Evolutionary conservation across 192 early-diverging fungal genomes (phyloP), one percentile per base, ranked within the genome.

Genomic region (Dimargaris xerosporica): DNA sequence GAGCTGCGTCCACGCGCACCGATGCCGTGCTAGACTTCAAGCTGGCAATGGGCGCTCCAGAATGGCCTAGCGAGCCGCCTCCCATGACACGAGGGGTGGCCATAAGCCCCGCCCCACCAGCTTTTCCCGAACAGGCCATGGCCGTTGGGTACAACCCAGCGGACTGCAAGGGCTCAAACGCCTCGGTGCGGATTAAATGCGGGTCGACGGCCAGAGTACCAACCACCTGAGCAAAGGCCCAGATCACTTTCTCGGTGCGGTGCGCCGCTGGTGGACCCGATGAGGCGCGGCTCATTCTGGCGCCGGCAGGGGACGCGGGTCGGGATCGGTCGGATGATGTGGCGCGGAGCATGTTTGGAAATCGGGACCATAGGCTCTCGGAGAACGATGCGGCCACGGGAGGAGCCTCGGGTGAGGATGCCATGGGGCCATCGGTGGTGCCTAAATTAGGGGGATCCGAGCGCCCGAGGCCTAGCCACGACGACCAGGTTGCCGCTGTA

Each of bases 261-360:
- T 13, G 13, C 12, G 56, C 56, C 31, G 56, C 56, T 16, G 29
- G 56, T 6, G 56, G 56, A 0, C 31, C 29, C 16, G 56, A 59
- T 11, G 16, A n/a, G 31, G 56, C 29, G 17, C 56, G 56, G 39
- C 19, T 42, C 56, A 59, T 59, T 11, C 16, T 16, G 16, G 56
- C 29, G 7, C 29, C 13, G 17, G 4, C 41, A 16, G 30, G 56
- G 10, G 17, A 41, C 5, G 28, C 16, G 16, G 56, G 29, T n/a
- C 54, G 23, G 13, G 56, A 6, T 41, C 56, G 30, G 29, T 59
- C 56, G 16, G 56, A 59, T 16, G 56, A 59, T 42, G 56, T 19
- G 19, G 56, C 56, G 34, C 56, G 56, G 16, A 59, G 56, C 56
- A 59, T 59, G 29, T 34, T 41, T 10, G 56, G 56, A 59, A 59